Evolutionary conservation across 345 rosid genomes (phyloP), one percentile per base, ranked within the genome.

Genomic region (Cochlearia excelsa): DNA sequence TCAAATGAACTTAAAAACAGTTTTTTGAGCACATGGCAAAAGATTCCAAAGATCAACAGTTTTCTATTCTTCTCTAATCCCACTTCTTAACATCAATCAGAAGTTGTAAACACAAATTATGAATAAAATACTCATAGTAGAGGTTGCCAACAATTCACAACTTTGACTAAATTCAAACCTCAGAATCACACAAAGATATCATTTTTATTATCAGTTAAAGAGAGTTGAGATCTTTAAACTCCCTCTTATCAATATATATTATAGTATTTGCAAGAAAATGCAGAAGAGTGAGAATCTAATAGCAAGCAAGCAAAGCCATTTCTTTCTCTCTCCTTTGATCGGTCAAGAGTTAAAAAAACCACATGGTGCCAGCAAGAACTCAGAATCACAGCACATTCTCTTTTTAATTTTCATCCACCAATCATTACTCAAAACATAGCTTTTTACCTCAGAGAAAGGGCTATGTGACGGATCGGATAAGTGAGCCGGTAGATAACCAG

Each of bases 391-490:
- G 67, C 75, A 46, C 57, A 62, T 61, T 73, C 68, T 28, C 26
- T 61, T 41, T n/a, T 7, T 16, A 16, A 16, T 10, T 28, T n/a
- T 9, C 5, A 56, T 4, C n/a, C 49, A 51, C 69, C 57, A 73
- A 55, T 58, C 61, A 53, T 30, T 2, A 37, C 23, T 2, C 5
- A 37, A 3, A 47, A 26, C 43, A 47, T 29, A 70, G 70, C n/a
- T 7, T 2, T 38, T 60, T 68, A 93, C 99, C 95, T 93, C 90
- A 2, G 97, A 93, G 65, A 81, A 86, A 39, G 97, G 97, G 71
- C 95, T 89, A 63, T 93, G 94, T 49, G 99, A 87, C 0, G 99
- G 95, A 87, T 93, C 99, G 11, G 97, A 89, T 74, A 89, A 76
- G 51, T 93, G 97, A 23, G 90, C 90, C 64, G 99, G 99, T 67